Evolutionary conservation across 1,284 basidiomycete species (phyloP), one percentile per base, ranked within the genome.

Genomic region (Pseudozyma thailandica): DNA sequence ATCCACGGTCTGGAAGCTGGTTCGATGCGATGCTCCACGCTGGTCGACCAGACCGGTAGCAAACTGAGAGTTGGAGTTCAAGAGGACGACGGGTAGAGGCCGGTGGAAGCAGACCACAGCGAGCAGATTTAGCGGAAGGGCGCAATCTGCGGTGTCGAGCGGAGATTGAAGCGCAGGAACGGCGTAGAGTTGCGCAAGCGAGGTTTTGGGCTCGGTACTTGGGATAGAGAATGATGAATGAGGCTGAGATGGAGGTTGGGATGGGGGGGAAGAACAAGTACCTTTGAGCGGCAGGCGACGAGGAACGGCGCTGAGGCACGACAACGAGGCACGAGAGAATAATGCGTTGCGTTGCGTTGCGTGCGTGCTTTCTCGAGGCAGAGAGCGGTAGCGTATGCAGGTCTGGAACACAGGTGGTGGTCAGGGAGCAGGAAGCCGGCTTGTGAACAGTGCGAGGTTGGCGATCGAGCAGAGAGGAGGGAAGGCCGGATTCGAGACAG

Each of bases 81-180:
- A 10, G 18, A 33, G 21, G 25, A 25, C 21, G 20, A 42, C 13
- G 41, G 21, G 9, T 21, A 21, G 44, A 26, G 13, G 44, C 23
- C 26, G 43, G 21, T 25, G 10, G 16, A 28, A 35, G 50, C 21
- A 43, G 8, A 18, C 7, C 7, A 9, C 23, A 20, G 7, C 31
- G 20, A 27, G 39, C 39, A 49, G 44, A 31, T 43, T 33, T 1
- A 13, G 25, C 23, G 20, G 30, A 26, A 41, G 39, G 45, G 53
- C 53, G 46, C 53, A 55, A 55, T 47, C n/a, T 23, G 23, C 18
- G 50, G 43, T 16, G 55, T 41, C 31, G 50, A 41, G 58, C 58
- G 58, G 58, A 53, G 50, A 60, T 44, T 35, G 20, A 60, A 60
- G 50, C 15, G 46, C 42, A 53, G 58, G 50, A 26, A 53, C 51